Evolutionary conservation across 1,284 basidiomycete species (phyloP), one percentile per base, ranked within the genome.

Genomic region (Cryptococcus neoformans): DNA sequence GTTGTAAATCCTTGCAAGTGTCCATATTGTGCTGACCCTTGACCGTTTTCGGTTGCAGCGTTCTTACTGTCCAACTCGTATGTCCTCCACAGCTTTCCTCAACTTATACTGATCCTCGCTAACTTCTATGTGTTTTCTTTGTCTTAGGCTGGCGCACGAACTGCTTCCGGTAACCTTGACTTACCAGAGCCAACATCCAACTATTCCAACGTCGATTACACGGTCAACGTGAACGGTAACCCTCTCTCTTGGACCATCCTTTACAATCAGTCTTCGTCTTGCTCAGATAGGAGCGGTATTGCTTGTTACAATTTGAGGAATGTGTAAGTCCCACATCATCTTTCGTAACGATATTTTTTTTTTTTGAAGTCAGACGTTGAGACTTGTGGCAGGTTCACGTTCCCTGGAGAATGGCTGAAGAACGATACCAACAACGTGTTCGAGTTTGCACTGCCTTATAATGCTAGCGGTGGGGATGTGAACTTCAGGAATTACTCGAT

Each of bases 261-360:
- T 44, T 61, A 58, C 55, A 55, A 61, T 40, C 56, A 60, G 44
- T 57, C 54, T 0, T 59, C 57, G 6, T 59, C 56, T 21, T 62
- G 63, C 48, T 54, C 51, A 16, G 60, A 62, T 37, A 53, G 63
- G 21, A 58, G 54, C 21, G 63, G 54, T 8, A 59, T 64, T 37
- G 58, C 56, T 8, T 65, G 63, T 49, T 62, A 62, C 53, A 62
- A 58, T 35, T 44, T 65, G 41, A 35, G 50, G 2, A 53, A 61
- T 37, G 12, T 48, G 55, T 57, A 49, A 21, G 54, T 56, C 42
- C 16, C 12, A 5, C 40, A 11, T 11, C 11, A 9, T 47, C 16
- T 42, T 11, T n/a, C 48, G 12, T 46, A n/a, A n/a, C 12, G 17
- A 46, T n/a, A n/a, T n/a, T n/a, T n/a, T n/a, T 41, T n/a, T 14